phyloP scores from a whole-genome alignment of 1,284 basidiomycete genomes.

The Leccinum fallax region DNA sequence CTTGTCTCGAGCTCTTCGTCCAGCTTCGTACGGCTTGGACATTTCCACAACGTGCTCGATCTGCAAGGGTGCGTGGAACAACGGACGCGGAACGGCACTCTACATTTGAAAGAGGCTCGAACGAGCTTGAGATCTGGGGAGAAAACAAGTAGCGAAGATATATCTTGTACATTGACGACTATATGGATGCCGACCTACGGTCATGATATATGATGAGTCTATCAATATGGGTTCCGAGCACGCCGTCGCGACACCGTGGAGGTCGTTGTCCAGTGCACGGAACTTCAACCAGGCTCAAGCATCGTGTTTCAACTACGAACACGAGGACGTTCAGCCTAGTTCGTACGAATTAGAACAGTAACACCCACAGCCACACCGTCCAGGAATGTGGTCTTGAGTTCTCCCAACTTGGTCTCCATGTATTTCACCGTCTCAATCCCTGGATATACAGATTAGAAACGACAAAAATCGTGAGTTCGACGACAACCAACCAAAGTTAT shows the following conservation, averaged over 20 bases:
- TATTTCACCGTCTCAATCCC: too few relatives aligned
- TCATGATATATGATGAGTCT: conserved; percentile 28
- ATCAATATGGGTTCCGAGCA: conserved; percentile 58
- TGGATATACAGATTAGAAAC: too few relatives aligned
- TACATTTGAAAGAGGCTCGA: conserved; percentile 13
- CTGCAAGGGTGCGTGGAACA: conserved; percentile 52
- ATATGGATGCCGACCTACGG: conserved; percentile 48
- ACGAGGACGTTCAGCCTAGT: conserved; percentile 47
- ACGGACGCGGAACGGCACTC: conserved; percentile 59
- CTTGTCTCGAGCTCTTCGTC: conserved; percentile 52
- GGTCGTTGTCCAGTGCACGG: conserved; percentile 42
- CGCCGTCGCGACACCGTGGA: conserved; percentile 47
- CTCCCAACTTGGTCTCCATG: too few relatives aligned
- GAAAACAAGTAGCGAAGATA: conserved; percentile 53
- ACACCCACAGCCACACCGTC: too few relatives aligned
- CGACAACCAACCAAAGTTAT: too few relatives aligned
- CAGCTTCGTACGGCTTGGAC: conserved; percentile 44
- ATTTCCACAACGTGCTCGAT: conserved; percentile 63
- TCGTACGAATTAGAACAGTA: conserved; percentile 49
- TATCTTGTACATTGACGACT: conserved; percentile 58
- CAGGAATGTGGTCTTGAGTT: too few relatives aligned
- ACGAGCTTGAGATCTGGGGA: conserved; percentile 57
- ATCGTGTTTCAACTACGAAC: conserved; percentile 34
- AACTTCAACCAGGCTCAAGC: conserved; percentile 28
- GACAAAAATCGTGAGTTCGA: too few relatives aligned